Conservation (phyloP, 768 basidiomycete species). For the Pleurotus pulmonarius region DNA sequence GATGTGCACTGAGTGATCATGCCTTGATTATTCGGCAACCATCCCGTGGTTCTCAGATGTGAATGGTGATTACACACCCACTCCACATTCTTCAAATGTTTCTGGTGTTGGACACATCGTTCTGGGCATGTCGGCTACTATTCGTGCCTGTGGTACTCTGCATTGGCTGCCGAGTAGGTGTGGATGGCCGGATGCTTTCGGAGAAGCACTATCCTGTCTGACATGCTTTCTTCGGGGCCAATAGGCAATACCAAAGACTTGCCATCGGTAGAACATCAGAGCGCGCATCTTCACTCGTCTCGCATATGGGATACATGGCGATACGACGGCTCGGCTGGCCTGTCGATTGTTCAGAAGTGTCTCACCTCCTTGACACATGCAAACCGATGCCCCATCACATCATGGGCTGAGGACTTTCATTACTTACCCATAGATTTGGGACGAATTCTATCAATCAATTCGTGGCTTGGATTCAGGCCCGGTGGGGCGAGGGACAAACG, state of each 20-base stretch:
- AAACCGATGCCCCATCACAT: background rate
- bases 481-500: constrained; percentile 1
- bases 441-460: background rate
- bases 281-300: too few relatives aligned
- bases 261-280: background rate
- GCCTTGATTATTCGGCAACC: background rate
- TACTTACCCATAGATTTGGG: too few relatives aligned
- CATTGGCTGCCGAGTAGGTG: background rate
- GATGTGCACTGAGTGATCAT: constrained; percentile 1
- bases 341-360: background rate
- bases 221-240: background rate
- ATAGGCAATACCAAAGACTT: background rate
- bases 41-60: background rate
- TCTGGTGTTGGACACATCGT: background rate
- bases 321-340: constrained; percentile 2
- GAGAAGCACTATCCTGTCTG: too few relatives aligned
- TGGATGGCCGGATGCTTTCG: too few relatives aligned
- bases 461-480: background rate
- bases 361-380: background rate
- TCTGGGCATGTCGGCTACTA: background rate
- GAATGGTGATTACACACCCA: background rate
- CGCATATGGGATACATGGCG: background rate
- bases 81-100: background rate
- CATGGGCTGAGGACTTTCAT: too few relatives aligned
- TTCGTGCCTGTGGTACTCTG: background rate